Percentiles rank a stretch among this genome's conserved stretches.
Evolutionary conservation across 2,329 filamentous ascomycete genomes (phyloP).

Genomic region (Samsoniella hepiali): DNA sequence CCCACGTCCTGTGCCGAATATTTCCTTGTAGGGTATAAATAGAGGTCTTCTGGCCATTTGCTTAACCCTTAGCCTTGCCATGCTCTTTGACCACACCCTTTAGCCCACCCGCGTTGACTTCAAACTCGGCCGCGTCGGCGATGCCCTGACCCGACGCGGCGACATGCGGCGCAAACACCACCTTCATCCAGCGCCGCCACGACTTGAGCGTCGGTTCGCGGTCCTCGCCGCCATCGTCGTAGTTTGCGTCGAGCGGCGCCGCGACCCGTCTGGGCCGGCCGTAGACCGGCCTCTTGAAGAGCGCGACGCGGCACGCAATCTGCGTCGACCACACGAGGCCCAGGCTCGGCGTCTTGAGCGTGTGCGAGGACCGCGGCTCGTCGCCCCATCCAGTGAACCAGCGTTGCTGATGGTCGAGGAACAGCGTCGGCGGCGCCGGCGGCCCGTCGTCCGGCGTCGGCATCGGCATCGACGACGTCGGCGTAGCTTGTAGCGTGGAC

Average conservation of each 20-base stretch:
- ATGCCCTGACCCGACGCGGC: conserved; percentile 48
- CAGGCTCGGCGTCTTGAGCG: conserved; percentile 77
- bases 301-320: conserved; percentile 74
- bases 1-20: not conserved
- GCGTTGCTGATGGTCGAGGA: conserved; percentile 83
- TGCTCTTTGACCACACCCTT: conserved; percentile 28
- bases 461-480: conserved; percentile 40
- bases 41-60: not conserved
- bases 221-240: conserved; percentile 41
- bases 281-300: conserved; percentile 68
- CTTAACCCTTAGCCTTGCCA: conserved; percentile 4
- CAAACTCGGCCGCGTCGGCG: conserved; percentile 63
- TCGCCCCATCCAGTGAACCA: conserved; percentile 98
- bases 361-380: conserved; percentile 44
- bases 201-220: conserved; percentile 47
- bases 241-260: conserved; percentile 32
- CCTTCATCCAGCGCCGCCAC: conserved; percentile 77
- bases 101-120: conserved; percentile 67
- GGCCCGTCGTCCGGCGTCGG: conserved; percentile 30
- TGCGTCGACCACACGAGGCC: conserved; percentile 91
- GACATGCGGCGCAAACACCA: conserved; percentile 84
- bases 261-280: conserved; percentile 35
- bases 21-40: not conserved
- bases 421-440: conserved; percentile 52
- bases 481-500: conserved; percentile 32